These are phyloP conservation scores for Fusarium sublunatum DNA, from an alignment of 2,329 filamentous ascomycete genomes.

Conservation along the genomic window DNA sequence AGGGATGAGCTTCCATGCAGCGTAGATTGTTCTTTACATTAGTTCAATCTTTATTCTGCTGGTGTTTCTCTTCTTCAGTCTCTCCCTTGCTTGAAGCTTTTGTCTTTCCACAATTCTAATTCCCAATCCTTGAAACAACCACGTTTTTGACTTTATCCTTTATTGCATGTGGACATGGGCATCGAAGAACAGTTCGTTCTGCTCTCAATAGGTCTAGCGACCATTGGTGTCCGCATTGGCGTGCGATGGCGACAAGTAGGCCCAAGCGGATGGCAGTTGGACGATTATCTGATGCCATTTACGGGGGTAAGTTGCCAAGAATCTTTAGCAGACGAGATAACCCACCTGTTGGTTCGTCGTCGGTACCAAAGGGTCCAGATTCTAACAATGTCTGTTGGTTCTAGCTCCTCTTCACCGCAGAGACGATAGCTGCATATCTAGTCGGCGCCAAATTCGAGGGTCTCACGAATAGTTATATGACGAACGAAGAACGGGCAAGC, in stretches of 20 bases:
- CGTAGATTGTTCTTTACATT: conserved; percentile 1
- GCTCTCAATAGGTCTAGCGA: conserved; percentile 36
- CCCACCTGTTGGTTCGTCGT: conserved; percentile 3
- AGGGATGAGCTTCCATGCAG: neutral
- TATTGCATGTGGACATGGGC: conserved; percentile 20
- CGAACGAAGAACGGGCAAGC: conserved; percentile 24
- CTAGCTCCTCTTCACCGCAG: conserved; percentile 37
- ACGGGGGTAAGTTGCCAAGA: conserved; percentile 33
- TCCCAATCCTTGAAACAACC: conserved; percentile 6
- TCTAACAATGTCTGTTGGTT: neutral
- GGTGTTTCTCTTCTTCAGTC: neutral
- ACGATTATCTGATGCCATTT: conserved; percentile 40
- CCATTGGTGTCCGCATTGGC: conserved; percentile 28
- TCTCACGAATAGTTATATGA: conserved; percentile 41
- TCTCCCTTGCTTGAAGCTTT: neutral
- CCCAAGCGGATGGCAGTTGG: conserved; percentile 28
- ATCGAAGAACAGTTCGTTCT: conserved; percentile 40
- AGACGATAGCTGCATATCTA: conserved; percentile 38
- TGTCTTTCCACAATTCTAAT: neutral
- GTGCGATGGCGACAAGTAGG: conserved; percentile 36
- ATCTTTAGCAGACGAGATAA: neutral
- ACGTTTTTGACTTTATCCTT: neutral
- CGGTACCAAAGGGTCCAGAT: neutral
- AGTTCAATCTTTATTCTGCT: neutral
- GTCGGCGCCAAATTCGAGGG: conserved; percentile 39